Conservation (phyloP, 306 rosid species). For the Dalbergia cochinchinensis region DNA sequence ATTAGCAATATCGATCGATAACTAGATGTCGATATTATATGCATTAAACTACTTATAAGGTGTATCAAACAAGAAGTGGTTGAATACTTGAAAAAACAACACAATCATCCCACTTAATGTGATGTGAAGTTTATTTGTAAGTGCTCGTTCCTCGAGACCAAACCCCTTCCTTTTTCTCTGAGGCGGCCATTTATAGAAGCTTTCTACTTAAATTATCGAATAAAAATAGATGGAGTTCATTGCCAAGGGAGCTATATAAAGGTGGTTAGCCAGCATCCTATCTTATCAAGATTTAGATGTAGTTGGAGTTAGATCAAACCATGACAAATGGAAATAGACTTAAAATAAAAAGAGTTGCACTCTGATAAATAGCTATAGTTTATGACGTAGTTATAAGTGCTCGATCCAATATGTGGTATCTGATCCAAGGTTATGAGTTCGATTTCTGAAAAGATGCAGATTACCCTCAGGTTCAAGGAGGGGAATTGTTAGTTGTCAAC, state of each 20-base stretch:
- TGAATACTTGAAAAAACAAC: constrained; percentile 15
- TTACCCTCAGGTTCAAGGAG: no score
- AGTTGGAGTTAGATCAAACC: no score
- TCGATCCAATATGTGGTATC: no score
- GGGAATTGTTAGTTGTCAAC: no score
- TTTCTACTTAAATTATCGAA: background rate
- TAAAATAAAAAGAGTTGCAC: no score
- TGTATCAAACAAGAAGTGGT: constrained; percentile 15
- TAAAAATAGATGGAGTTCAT: constrained; percentile 1
- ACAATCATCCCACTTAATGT: constrained; percentile 39
- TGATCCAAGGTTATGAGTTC: no score
- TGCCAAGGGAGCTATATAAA: background rate
- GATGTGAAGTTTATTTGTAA: constrained; percentile 50
- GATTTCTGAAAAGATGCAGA: no score
- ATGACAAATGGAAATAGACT: no score
- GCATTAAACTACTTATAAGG: constrained; percentile 19
- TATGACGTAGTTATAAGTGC: no score
- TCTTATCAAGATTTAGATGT: no score
- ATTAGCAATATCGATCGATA: constrained; percentile 3
- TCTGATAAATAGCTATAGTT: no score
- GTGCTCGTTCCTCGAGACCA: background rate
- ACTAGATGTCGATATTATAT: constrained; percentile 8
- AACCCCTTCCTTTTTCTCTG: background rate
- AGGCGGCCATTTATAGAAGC: background rate
- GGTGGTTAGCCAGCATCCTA: no score